phyloP scores from a whole-genome alignment of 805 yeast species.

The Hemisphaericaspora nanyangensis region DNA sequence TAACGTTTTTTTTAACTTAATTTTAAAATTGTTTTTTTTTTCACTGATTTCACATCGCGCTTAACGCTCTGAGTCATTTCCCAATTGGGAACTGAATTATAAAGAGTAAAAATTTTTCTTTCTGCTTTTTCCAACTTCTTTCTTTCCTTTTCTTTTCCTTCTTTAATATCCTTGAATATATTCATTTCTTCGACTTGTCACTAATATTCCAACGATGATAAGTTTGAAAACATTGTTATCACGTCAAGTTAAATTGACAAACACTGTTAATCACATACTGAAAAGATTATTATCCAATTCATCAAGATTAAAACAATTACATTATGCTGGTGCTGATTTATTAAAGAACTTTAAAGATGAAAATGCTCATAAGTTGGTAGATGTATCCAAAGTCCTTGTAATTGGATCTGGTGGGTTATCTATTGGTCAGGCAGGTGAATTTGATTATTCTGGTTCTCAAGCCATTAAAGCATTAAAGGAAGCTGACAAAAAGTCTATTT shows the following conservation, averaged over 20 bases:
- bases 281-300: constrained; percentile 6
- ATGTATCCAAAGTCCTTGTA: constrained; percentile 81
- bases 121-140: neutral
- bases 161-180: too few species aligned
- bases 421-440: constrained; percentile 98
- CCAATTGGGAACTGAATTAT: constrained; percentile 19
- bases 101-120: constrained; percentile 8
- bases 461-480: constrained; percentile 94
- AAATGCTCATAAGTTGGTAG: constrained; percentile 65
- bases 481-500: constrained; percentile 78
- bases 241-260: constrained; percentile 1
- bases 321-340: constrained; percentile 63
- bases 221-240: neutral
- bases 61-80: constrained; percentile 30
- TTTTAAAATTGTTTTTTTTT: neutral
- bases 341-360: constrained; percentile 55
- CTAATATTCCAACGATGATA: neutral
- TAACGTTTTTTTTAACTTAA: too few species aligned
- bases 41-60: constrained; percentile 29
- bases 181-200: too few species aligned
- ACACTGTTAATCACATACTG: neutral
- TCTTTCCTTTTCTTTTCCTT: constrained; percentile 5
- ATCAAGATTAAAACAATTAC: constrained; percentile 13
- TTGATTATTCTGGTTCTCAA: constrained; percentile 95
- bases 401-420: constrained; percentile 97